Evolutionary conservation across 2,329 filamentous ascomycete species (phyloP).

Genomic region (Mycosphaerella sp.): DNA sequence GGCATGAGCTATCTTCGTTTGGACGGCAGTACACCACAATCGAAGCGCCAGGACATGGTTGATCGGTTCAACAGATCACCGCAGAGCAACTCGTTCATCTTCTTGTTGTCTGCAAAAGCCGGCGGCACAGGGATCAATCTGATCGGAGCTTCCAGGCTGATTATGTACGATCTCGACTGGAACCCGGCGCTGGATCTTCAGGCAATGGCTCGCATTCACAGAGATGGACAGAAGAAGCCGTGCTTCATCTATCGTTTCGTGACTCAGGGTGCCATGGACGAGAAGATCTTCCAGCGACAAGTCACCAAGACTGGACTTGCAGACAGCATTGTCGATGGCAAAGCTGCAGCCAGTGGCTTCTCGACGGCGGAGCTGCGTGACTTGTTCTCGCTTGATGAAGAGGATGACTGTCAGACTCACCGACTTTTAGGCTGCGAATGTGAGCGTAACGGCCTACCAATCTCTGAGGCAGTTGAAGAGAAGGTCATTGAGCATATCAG

Average conservation of each 20-base stretch:
- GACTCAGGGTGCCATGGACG: conserved; percentile 62
- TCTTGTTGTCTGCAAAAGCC: conserved; percentile 66
- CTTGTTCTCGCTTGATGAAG: conserved; percentile 60
- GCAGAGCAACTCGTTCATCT: conserved; percentile 56
- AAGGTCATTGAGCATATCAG: conserved; percentile 1
- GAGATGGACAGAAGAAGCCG: conserved; percentile 62
- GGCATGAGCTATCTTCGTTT: conserved; percentile 60
- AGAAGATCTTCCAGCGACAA: conserved; percentile 70
- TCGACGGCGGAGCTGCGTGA: conserved; percentile 60
- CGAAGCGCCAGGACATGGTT: conserved; percentile 61
- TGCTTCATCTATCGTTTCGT: conserved; percentile 66
- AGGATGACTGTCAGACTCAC: conserved; percentile 59
- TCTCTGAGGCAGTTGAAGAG: conserved; percentile 25
- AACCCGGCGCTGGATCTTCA: conserved; percentile 68
- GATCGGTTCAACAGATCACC: conserved; percentile 62
- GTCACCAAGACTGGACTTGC: conserved; percentile 64
- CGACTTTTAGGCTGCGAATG: conserved; percentile 60
- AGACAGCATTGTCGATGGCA: conserved; percentile 65
- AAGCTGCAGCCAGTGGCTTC: conserved; percentile 55
- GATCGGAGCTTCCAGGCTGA: conserved; percentile 61
- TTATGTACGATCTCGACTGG: conserved; percentile 71
- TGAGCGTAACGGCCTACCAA: conserved; percentile 46
- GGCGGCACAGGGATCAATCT: conserved; percentile 66
- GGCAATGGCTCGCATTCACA: conserved; percentile 68
- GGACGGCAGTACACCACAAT: conserved; percentile 59